These are phyloP conservation scores for Dendrobium officinale DNA, from an alignment of 106 monocot genomes.

Conservation along the genomic window DNA sequence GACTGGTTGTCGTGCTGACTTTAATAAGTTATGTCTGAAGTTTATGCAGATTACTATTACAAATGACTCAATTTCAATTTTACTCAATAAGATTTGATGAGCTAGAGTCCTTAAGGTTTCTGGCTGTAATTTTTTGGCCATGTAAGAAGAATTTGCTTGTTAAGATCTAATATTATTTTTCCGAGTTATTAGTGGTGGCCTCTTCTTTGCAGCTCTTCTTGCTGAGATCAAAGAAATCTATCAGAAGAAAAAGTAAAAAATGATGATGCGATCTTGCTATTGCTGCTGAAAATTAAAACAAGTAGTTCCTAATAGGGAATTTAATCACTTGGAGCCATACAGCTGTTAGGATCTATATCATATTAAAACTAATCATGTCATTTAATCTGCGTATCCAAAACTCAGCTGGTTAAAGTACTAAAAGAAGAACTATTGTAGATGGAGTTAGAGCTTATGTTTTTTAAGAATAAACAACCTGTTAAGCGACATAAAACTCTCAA, in stretches of 20 bases:
- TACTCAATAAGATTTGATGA: conserved; percentile 78
- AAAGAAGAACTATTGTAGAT: too few relatives aligned
- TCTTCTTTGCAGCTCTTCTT: conserved; percentile 40
- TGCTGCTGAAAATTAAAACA: conserved; percentile 49
- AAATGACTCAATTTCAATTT: conserved; percentile 88
- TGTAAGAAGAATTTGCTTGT: too few relatives aligned
- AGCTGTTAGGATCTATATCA: conserved; percentile 56
- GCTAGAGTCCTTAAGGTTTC: conserved; percentile 65
- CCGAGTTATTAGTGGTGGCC: too few relatives aligned
- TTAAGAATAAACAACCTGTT: too few relatives aligned
- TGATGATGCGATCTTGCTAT: conserved; percentile 55
- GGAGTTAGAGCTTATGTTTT: too few relatives aligned
- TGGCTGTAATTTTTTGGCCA: too few relatives aligned
- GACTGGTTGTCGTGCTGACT: conserved; percentile 62
- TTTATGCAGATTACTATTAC: conserved; percentile 74
- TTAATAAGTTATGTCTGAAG: conserved; percentile 82
- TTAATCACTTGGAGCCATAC: conserved; percentile 45
- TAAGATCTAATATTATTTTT: too few relatives aligned
- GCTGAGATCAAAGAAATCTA: conserved; percentile 75
- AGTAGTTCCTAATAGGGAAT: conserved; percentile 55
- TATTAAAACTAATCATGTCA: conserved; percentile 63
- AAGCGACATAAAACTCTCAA: too few relatives aligned
- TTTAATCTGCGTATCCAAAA: conserved; percentile 53
- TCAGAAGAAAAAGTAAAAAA: conserved; percentile 39
- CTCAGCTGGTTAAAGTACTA: conserved; percentile 48